Conservation (phyloP, 768 basidiomycete species). For the Sporobolomyces roseus region DNA sequence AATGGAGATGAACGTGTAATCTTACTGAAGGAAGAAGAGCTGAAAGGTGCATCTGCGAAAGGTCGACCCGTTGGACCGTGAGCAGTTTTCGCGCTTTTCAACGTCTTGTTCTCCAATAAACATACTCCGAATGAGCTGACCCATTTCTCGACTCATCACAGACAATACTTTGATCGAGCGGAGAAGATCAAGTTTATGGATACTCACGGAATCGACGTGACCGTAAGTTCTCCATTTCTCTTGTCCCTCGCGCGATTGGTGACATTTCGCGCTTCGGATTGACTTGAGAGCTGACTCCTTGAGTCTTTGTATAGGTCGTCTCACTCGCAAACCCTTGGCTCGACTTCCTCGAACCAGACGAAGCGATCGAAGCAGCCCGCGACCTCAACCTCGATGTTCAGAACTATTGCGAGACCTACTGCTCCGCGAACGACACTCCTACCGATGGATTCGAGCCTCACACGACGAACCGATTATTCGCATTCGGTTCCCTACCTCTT, state of each 20-base stretch:
- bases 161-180: slow-evolving; percentile 68
- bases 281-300: no score
- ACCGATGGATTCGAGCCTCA: slow-evolving; percentile 30
- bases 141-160: no score
- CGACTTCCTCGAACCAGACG: slow-evolving; percentile 69
- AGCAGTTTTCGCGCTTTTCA: background rate
- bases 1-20: slow-evolving; percentile 70
- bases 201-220: slow-evolving; percentile 70
- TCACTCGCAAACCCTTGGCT: slow-evolving; percentile 77
- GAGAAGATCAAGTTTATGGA: slow-evolving; percentile 85
- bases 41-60: slow-evolving; percentile 53
- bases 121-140: no score
- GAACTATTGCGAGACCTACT: slow-evolving; percentile 63
- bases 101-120: no score
- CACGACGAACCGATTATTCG: slow-evolving; percentile 65
- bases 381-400: slow-evolving; percentile 75
- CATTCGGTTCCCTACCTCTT: slow-evolving; percentile 77
- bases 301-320: slow-evolving; percentile 59
- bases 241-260: no score
- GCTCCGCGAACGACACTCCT: slow-evolving; percentile 42
- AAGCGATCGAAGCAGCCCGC: slow-evolving; percentile 64
- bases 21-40: slow-evolving; percentile 63
- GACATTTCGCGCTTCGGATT: no score
- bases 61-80: slow-evolving; percentile 67
- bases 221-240: no score